A percentile compares a stretch with the other conserved stretches of the same genome.
These are phyloP conservation scores for Neurospora terricola DNA, from an alignment of 495 filamentous ascomycete species.

Conservation along the genomic window DNA sequence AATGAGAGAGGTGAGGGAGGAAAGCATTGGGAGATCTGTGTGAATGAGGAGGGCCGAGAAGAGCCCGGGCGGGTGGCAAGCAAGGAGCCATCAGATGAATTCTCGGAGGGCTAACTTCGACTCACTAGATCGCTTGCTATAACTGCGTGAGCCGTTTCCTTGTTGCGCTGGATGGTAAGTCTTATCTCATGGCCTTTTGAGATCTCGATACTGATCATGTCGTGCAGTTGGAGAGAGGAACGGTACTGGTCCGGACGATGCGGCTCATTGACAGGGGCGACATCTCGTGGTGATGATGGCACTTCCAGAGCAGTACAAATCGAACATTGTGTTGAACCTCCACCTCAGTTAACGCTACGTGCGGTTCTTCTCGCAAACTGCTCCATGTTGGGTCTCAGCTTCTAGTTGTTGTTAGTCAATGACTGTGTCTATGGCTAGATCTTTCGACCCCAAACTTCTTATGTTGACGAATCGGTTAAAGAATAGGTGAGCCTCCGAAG, in stretches of 20 bases:
- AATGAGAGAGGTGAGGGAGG: too few species aligned
- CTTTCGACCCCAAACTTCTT: not conserved
- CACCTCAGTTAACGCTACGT: not conserved
- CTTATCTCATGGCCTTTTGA: not conserved
- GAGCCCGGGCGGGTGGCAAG: too few species aligned
- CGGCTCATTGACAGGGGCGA: constrained; percentile 11
- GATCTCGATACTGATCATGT: not conserved
- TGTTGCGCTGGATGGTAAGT: constrained; percentile 68
- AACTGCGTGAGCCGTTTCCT: constrained; percentile 82
- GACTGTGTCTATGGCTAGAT: not conserved
- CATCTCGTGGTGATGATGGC: not conserved
- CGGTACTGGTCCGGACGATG: constrained; percentile 28
- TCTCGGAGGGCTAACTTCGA: too few species aligned
- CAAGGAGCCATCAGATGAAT: too few species aligned
- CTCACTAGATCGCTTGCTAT: constrained; percentile 62
- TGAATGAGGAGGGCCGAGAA: too few species aligned
- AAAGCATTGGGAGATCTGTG: too few species aligned
- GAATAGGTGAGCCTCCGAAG: not conserved
- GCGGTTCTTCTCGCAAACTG: not conserved
- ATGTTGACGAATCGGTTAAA: not conserved
- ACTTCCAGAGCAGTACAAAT: not conserved
- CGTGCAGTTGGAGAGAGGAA: constrained; percentile 41
- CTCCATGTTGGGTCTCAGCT: not conserved
- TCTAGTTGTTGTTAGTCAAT: not conserved
- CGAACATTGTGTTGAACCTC: not conserved